Percentiles rank a stretch among this genome's conserved stretches.
These are phyloP conservation scores for Hericium coralloides DNA, from an alignment of 768 basidiomycete genomes.

Conservation along the genomic window DNA sequence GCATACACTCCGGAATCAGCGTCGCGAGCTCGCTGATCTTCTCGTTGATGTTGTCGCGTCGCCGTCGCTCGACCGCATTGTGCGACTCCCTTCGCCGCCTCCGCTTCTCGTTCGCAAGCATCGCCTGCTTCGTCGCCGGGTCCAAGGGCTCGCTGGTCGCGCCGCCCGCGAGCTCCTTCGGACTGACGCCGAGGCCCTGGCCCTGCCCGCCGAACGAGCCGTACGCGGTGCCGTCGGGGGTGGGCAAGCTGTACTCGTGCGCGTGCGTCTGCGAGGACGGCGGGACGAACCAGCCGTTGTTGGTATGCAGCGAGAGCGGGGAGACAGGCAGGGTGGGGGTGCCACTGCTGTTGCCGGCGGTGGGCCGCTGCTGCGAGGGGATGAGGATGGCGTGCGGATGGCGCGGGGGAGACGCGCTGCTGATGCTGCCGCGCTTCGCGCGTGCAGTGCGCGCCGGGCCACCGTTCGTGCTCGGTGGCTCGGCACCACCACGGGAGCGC, in stretches of 20 bases:
- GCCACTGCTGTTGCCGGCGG: not conserved
- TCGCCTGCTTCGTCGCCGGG: slow-evolving; percentile 33
- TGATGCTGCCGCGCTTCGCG: slow-evolving; percentile 50
- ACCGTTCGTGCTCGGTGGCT: slow-evolving; percentile 16
- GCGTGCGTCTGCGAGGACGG: slow-evolving; percentile 1
- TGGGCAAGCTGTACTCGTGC: slow-evolving; percentile 20
- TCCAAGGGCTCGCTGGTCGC: slow-evolving; percentile 20
- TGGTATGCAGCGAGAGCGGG: slow-evolving; percentile 21
- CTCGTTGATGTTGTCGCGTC: slow-evolving; percentile 93
- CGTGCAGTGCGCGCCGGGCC: slow-evolving; percentile 35
- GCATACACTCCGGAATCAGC: slow-evolving; percentile 78
- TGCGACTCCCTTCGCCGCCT: slow-evolving; percentile 77
- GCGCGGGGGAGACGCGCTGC: slow-evolving; percentile 44
- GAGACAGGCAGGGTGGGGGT: slow-evolving; percentile 17
- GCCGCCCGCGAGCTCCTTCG: slow-evolving; percentile 24
- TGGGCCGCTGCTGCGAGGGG: not conserved
- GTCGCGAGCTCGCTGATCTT: slow-evolving; percentile 87
- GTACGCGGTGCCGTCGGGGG: slow-evolving; percentile 19
- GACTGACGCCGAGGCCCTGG: slow-evolving; percentile 20
- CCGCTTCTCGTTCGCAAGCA: slow-evolving; percentile 75
- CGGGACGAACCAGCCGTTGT: slow-evolving; percentile 2
- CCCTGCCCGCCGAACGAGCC: slow-evolving; percentile 4
- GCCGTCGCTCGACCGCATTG: slow-evolving; percentile 83
- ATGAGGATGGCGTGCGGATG: not conserved
- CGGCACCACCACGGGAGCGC: slow-evolving; percentile 34